phyloP scores from a whole-genome alignment of 768 basidiomycete species.

The Dendrothele bispora region DNA sequence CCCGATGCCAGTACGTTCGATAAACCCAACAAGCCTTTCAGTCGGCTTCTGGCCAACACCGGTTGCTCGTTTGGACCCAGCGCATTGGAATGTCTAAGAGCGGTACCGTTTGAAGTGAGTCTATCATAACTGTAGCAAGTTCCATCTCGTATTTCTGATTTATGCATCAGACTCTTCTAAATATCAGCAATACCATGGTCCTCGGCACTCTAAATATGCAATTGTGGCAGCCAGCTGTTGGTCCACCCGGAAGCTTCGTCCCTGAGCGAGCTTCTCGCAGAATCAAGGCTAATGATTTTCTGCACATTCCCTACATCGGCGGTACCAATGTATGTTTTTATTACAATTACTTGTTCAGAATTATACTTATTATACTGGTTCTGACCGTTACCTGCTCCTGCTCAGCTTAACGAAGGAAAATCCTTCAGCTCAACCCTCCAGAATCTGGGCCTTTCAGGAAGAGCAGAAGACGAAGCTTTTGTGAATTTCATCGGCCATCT shows the following conservation, averaged over 20 bases:
- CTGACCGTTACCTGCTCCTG: no score
- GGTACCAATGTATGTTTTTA: conserved; percentile 54
- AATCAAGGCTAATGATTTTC: conserved; percentile 47
- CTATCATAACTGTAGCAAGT: background rate
- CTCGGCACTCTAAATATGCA: conserved; percentile 45
- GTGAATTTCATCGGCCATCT: conserved; percentile 44
- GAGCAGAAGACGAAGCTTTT: conserved; percentile 43
- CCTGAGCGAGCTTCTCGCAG: conserved; percentile 43
- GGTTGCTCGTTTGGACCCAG: conserved; percentile 40
- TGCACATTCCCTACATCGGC: conserved; percentile 52
- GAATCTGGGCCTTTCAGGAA: conserved; percentile 32
- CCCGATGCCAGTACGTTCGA: conserved; percentile 47
- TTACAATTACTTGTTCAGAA: background rate
- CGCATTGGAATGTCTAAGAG: conserved; percentile 44
- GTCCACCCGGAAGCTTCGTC: conserved; percentile 49
- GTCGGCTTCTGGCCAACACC: conserved; percentile 42
- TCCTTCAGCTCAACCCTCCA: conserved; percentile 44
- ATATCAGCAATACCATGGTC: conserved; percentile 49
- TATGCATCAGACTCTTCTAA: conserved; percentile 41
- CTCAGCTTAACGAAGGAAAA: no score
- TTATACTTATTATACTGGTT: background rate
- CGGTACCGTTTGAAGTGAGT: conserved; percentile 43
- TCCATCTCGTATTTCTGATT: background rate
- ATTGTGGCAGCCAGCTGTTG: conserved; percentile 58
- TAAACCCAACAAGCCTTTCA: conserved; percentile 50